Base-by-base conservation (phyloP, 75 land plant genomes). In the Cryptomeria japonica region DNA sequence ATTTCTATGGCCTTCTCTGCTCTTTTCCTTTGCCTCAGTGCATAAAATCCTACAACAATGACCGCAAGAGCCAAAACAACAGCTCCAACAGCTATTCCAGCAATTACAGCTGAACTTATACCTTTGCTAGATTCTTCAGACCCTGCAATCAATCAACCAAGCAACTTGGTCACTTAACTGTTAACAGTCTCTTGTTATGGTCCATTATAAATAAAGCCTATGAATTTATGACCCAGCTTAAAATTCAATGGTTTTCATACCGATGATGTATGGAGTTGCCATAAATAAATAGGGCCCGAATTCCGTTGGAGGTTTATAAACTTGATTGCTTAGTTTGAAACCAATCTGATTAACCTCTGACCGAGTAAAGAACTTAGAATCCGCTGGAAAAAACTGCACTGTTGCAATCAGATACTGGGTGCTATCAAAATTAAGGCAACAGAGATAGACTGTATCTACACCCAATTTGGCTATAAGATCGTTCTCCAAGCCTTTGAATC, bases 221-320 rank as follows among this genome's bases (percentile, higher is more conserved):
- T 13, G 80, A 78, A 5, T 38, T 34, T 78, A 19, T 39, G 38
- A 78, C 22, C 22, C 36, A 36, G 42, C 22, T 36, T 19, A 58
- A 19, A 58, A 58, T 58, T 58, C 5, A 58, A 6, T 39, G 9
- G 19, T 78, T 37, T 78, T 78, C 80, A 38, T 78, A 42, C 47
- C 47, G 22, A 28, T 22, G 3, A 28, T 25, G 31, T 95, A 95
- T 85, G 91, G 93, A 88, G 89, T 82, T 79, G 93, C 92, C 15
- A 91, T 90, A 70, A 95, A 95, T 72, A 86, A 89, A 80, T 87
- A 95, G 49, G 96, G 96, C 70, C 95, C 95, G 88, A 95, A 95
- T 18, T 80, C 87, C 2, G 28, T n/a, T 46, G 95, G 94, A 56
- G 95, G 94, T 80, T 92, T 93, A 87, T 85, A 95, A 12, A 88